Conservation (phyloP, 495 filamentous ascomycete species). For the Jackrogersella minutella region DNA sequence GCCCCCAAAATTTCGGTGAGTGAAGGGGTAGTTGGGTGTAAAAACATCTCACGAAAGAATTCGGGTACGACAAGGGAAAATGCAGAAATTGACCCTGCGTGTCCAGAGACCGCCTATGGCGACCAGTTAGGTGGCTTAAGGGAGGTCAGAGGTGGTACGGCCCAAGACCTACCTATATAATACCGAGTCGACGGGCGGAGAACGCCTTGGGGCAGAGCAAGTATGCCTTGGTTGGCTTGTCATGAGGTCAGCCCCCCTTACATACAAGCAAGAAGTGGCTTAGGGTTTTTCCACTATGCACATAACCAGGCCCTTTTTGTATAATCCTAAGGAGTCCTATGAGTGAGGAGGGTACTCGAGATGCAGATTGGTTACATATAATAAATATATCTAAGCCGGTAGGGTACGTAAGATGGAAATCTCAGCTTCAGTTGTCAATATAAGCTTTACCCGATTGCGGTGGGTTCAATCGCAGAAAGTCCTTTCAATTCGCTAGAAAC, state of each 20-base stretch:
- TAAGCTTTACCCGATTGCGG: not conserved
- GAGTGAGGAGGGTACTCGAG: not conserved
- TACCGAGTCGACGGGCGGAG: not conserved
- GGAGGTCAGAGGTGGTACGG: not conserved
- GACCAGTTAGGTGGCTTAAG: no score
- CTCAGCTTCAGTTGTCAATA: not conserved
- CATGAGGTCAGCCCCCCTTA: constrained; percentile 5
- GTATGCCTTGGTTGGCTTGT: not conserved
- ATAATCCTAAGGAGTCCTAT: not conserved
- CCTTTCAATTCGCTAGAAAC: not conserved
- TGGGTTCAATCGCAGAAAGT: not conserved
- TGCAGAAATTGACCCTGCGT: no score
- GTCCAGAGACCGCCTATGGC: no score
- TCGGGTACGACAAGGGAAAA: not conserved
- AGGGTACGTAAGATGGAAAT: not conserved
- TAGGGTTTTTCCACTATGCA: constrained; percentile 5
- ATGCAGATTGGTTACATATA: not conserved
- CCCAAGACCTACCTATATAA: constrained; percentile 6
- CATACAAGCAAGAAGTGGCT: not conserved
- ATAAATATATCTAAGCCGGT: no score
- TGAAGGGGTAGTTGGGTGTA: no score
- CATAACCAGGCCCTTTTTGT: not conserved
- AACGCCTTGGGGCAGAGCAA: not conserved
- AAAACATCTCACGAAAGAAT: not conserved
- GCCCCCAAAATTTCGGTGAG: constrained; percentile 7